A percentile compares a stretch with the other conserved stretches of the same genome.
phyloP scores from a whole-genome alignment of 2,329 filamentous ascomycete genomes.

The Alternaria sp. region DNA sequence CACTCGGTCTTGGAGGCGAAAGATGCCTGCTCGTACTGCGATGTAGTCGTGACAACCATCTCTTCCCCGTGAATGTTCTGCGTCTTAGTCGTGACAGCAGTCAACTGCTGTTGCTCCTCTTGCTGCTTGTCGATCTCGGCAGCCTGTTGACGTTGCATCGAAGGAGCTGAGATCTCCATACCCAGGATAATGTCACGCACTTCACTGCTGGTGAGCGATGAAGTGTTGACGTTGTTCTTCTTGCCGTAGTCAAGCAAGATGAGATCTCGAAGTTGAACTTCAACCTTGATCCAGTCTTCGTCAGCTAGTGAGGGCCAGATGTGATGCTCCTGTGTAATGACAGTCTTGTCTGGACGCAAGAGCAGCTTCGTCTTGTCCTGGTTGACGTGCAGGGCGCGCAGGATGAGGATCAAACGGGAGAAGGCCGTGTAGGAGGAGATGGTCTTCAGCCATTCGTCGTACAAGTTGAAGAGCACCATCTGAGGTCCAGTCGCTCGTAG shows the following conservation, averaged over 20 bases:
- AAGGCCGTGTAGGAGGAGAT: conserved; percentile 99
- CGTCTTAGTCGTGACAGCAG: conserved; percentile 96
- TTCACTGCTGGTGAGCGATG: conserved; percentile 94
- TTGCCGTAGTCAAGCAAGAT: conserved; percentile 99
- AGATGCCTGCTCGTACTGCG: conserved; percentile 95
- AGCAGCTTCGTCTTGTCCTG: conserved; percentile 98
- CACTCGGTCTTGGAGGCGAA: conserved; percentile 99
- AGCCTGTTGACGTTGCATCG: conserved; percentile 96
- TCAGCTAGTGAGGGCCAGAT: conserved; percentile 96
- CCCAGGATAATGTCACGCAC: conserved; percentile 97
- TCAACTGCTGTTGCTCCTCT: conserved; percentile 94
- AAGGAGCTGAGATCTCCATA: conserved; percentile 99
- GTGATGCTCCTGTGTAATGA: conserved; percentile 98
- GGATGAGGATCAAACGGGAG: conserved; percentile 89
- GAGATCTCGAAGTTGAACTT: conserved; percentile 91
- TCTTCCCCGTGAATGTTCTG: conserved; percentile 97
- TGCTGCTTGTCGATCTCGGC: conserved; percentile 99
- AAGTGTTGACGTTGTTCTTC: conserved; percentile 99
- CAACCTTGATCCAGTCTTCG: conserved; percentile 99
- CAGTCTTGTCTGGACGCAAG: conserved; percentile 92
- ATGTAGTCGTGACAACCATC: conserved; percentile 97
- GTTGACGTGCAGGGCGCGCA: conserved; percentile 95
- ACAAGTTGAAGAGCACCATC: conserved; percentile 99
- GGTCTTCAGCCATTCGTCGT: conserved; percentile 98
- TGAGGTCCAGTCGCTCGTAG: conserved; percentile 97